A percentile compares a stretch with the other conserved stretches of the same genome.
Conservation (phyloP, 257 asterid genomes). For the Osmanthus fragrans region DNA sequence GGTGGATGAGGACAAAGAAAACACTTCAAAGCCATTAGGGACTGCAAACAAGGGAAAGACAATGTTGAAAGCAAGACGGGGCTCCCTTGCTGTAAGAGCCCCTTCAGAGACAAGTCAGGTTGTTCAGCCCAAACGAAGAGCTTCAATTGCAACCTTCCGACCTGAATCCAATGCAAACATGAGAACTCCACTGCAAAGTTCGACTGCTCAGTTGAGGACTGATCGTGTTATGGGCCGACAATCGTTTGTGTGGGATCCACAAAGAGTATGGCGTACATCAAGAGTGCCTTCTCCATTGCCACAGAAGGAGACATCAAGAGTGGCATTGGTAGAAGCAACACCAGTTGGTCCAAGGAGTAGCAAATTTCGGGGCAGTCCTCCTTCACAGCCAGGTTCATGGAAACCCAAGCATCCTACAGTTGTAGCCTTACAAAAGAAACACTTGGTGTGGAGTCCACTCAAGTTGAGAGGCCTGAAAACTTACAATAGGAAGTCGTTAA, state of each 20-base stretch:
- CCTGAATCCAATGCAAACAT: constrained; percentile 47
- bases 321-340: constrained; percentile 44
- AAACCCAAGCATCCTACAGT: constrained; percentile 66
- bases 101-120: constrained; percentile 39
- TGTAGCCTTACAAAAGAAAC: constrained; percentile 58
- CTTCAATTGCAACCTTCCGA: constrained; percentile 71
- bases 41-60: constrained; percentile 38
- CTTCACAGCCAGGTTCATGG: constrained; percentile 49
- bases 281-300: constrained; percentile 66
- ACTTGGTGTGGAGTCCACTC: constrained; percentile 65
- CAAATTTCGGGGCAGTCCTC: constrained; percentile 59
- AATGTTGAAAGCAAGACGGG: constrained; percentile 62
- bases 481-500: constrained; percentile 33
- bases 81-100: constrained; percentile 68
- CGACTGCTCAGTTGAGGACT: constrained; percentile 37
- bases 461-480: constrained; percentile 44
- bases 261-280: constrained; percentile 65
- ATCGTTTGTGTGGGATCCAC: constrained; percentile 79
- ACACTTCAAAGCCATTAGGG: constrained; percentile 26
- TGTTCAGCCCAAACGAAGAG: constrained; percentile 71
- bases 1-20: constrained; percentile 63
- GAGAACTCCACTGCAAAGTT: constrained; percentile 47
- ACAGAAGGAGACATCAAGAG: constrained; percentile 32
- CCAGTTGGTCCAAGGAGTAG: constrained; percentile 59
- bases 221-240: constrained; percentile 64